Evolutionary conservation across 1,284 basidiomycete species (phyloP).

Genomic region (Phlebopus sp.): DNA sequence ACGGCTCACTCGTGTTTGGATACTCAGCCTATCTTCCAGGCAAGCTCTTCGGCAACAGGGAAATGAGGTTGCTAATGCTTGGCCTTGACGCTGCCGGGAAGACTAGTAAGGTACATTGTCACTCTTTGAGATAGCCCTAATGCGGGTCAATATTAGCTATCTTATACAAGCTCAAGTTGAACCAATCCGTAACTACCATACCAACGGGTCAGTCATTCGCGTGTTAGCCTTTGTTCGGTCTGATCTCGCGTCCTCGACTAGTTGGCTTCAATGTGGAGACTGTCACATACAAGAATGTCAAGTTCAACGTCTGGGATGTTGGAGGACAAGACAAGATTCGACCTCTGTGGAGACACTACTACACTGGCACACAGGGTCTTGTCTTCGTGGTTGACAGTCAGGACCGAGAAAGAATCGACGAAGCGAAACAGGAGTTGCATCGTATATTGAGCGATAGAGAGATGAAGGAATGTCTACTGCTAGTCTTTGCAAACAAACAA

Average conservation of each 20-base stretch:
- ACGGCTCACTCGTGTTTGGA: conserved; percentile 8
- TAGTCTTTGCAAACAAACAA: conserved; percentile 99
- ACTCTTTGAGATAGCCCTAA: neutral
- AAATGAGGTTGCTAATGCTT: conserved; percentile 93
- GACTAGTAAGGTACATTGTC: conserved; percentile 65
- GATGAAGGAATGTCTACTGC: conserved; percentile 95
- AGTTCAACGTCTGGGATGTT: conserved; percentile 99
- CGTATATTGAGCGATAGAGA: conserved; percentile 96
- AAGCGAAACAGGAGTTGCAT: conserved; percentile 95
- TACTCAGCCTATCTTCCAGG: conserved; percentile 40
- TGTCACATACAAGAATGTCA: conserved; percentile 99
- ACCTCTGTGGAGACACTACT: conserved; percentile 97
- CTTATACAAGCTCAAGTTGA: conserved; percentile 98
- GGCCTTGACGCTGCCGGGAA: conserved; percentile 96
- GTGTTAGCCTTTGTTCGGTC: conserved; percentile 11
- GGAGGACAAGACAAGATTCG: conserved; percentile 99
- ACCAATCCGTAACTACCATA: conserved; percentile 98
- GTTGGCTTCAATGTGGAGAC: conserved; percentile 99
- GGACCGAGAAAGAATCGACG: conserved; percentile 93
- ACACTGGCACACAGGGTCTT: conserved; percentile 98
- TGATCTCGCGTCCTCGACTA: conserved; percentile 28
- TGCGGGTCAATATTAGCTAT: conserved; percentile 64
- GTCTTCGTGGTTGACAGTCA: conserved; percentile 93
- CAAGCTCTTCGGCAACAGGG: conserved; percentile 98
- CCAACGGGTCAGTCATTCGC: conserved; percentile 75